A percentile compares a stretch with the other conserved stretches of the same genome.
Evolutionary conservation across 352 stramenopile genomes (phyloP).

Genomic region (Globisporangium takayamanum): DNA sequence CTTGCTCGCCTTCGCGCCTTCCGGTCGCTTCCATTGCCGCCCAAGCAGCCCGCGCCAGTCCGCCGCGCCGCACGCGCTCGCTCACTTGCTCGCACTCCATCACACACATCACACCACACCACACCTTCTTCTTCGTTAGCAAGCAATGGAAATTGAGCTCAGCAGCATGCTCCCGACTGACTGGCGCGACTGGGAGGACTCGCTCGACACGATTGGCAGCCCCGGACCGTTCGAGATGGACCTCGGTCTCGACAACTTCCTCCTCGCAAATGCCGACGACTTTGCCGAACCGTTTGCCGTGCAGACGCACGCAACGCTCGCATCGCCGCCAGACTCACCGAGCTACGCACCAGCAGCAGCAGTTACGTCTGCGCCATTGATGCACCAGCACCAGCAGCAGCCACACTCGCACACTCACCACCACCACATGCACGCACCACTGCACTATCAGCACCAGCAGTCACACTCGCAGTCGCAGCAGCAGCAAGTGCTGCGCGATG

Average conservation of each 20-base stretch:
- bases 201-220: slow-evolving; percentile 23
- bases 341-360: slow-evolving; percentile 10
- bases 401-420: slow-evolving; percentile 13
- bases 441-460: slow-evolving; percentile 27
- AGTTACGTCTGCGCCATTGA: neutral
- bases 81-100: neutral
- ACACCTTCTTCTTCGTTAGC: neutral
- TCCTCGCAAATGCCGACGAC: slow-evolving; percentile 50
- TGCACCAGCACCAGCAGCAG: slow-evolving; percentile 17
- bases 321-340: slow-evolving; percentile 23
- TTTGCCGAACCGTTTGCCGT: slow-evolving; percentile 45
- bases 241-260: slow-evolving; percentile 53
- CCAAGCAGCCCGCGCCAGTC: slow-evolving; percentile 1
- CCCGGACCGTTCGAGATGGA: slow-evolving; percentile 40
- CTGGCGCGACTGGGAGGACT: slow-evolving; percentile 40
- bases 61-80: neutral
- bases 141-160: slow-evolving; percentile 17
- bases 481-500: slow-evolving; percentile 4
- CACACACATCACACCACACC: neutral
- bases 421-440: neutral
- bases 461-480: slow-evolving; percentile 14
- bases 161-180: slow-evolving; percentile 20
- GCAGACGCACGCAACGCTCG: slow-evolving; percentile 6
- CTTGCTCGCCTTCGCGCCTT: slow-evolving; percentile 7
- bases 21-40: neutral